Conservation (phyloP, 139 green algal genomes). For the Chlorella sp. region DNA sequence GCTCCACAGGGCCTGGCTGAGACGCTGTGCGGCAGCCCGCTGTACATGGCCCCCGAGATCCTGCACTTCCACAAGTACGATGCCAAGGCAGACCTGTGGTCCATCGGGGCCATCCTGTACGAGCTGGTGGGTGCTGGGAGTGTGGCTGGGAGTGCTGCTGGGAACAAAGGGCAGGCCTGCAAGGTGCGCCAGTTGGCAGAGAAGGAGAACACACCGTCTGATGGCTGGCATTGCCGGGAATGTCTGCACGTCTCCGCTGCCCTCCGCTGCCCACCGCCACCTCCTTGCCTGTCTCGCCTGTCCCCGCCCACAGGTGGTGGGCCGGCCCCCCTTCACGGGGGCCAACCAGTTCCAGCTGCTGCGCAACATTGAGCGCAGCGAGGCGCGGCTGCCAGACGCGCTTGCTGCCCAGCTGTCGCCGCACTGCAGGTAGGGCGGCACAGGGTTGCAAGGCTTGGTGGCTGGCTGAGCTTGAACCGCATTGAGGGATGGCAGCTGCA, state of each 20-base stretch:
- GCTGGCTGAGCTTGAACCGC: too few relatives aligned
- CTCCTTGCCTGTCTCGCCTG: background rate
- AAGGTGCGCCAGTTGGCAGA: too few relatives aligned
- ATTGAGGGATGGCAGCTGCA: too few relatives aligned
- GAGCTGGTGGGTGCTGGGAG: constrained; percentile 85
- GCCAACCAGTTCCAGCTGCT: constrained; percentile 94
- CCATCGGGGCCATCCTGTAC: constrained; percentile 95
- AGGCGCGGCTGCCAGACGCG: constrained; percentile 75
- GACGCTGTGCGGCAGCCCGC: constrained; percentile 95
- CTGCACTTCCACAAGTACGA: constrained; percentile 81
- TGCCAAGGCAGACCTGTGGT: constrained; percentile 94
- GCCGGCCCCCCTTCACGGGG: constrained; percentile 87
- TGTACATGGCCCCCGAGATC: constrained; percentile 99
- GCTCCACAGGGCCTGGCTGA: constrained; percentile 83
- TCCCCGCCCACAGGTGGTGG: constrained; percentile 46
- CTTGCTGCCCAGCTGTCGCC: constrained; percentile 66
- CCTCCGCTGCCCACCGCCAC: too few relatives aligned
- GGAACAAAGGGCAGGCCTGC: too few relatives aligned
- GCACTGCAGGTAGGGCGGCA: constrained; percentile 37
- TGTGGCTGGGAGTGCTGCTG: too few relatives aligned
- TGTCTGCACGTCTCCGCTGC: too few relatives aligned
- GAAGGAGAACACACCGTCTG: too few relatives aligned
- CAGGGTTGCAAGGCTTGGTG: too few relatives aligned
- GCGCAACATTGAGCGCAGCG: constrained; percentile 87
- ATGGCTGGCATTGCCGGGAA: too few relatives aligned